Conservation (phyloP, 768 basidiomycete genomes). For the Asterophora parasitica region DNA sequence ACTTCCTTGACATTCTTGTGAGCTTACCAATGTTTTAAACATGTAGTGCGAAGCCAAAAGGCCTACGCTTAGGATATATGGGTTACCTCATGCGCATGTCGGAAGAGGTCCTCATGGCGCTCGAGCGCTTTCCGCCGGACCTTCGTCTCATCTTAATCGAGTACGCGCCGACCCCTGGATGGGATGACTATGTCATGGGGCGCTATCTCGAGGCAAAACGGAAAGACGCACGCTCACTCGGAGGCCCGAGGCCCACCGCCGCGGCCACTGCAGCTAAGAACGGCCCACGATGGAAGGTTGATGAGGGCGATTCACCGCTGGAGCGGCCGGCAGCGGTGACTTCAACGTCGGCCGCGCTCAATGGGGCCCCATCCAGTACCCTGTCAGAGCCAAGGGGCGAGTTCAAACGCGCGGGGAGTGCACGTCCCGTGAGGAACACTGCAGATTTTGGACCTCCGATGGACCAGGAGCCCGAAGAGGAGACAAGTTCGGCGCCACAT, state of each 20-base stretch:
- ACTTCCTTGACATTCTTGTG: not conserved
- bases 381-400: conserved; percentile 42
- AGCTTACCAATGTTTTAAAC: not conserved
- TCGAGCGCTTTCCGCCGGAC: conserved; percentile 83
- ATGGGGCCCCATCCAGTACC: not conserved
- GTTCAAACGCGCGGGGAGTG: conserved; percentile 46
- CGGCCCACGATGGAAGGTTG: conserved; percentile 58
- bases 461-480: conserved; percentile 43
- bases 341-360: not conserved
- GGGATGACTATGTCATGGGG: conserved; percentile 88
- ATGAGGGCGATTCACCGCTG: conserved; percentile 47
- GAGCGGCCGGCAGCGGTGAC: conserved; percentile 3
- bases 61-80: conserved; percentile 90
- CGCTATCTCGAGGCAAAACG: conserved; percentile 83
- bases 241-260: conserved; percentile 78
- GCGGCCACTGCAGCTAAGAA: conserved; percentile 25
- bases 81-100: conserved; percentile 93
- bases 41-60: conserved; percentile 63
- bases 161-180: conserved; percentile 70
- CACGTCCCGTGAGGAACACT: conserved; percentile 42
- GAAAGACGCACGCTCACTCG: conserved; percentile 73
- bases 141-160: conserved; percentile 58
- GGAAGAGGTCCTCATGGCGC: conserved; percentile 87
- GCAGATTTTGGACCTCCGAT: conserved; percentile 62
- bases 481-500: conserved; percentile 32